Evolutionary conservation across 768 basidiomycete genomes (phyloP).

Genomic region (Mycena latifolia): DNA sequence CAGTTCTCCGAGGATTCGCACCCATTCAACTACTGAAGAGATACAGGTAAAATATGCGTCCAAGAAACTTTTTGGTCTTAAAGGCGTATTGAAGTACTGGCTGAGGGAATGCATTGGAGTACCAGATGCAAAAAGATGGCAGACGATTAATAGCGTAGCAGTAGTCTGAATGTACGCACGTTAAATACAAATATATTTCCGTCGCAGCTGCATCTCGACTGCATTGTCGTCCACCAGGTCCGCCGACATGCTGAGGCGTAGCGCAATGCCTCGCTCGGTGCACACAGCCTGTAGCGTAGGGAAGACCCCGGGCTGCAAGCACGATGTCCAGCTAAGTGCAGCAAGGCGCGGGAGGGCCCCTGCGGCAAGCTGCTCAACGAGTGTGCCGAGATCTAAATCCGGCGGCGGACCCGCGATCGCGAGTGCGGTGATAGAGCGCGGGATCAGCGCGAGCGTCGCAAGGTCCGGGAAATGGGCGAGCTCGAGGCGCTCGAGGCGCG

Average conservation of each 20-base stretch:
- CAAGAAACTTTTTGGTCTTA: too few relatives aligned
- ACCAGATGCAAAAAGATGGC: too few relatives aligned
- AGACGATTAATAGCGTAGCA: too few relatives aligned
- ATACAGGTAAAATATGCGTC: too few relatives aligned
- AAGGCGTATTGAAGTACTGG: too few relatives aligned
- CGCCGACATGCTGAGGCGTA: background rate
- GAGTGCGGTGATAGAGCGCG: constrained; percentile 22
- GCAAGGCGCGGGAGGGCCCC: constrained; percentile 10
- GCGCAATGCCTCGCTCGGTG: constrained; percentile 10
- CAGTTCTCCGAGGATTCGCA: too few relatives aligned
- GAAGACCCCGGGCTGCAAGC: background rate
- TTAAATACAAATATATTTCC: constrained; percentile 29
- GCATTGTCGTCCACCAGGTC: constrained; percentile 23
- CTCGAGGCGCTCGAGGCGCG: constrained; percentile 31
- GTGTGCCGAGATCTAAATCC: background rate
- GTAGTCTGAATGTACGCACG: background rate
- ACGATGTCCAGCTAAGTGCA: constrained; percentile 18
- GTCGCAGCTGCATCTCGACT: constrained; percentile 22
- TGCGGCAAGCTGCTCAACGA: constrained; percentile 1
- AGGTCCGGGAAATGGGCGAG: constrained; percentile 16
- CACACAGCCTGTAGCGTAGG: constrained; percentile 7
- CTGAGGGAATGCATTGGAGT: too few relatives aligned
- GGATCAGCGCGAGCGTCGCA: constrained; percentile 16
- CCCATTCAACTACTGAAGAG: too few relatives aligned
- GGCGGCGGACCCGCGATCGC: background rate